Conservation (phyloP, 2,329 filamentous ascomycete species). For the Pestalotiopsis sp. region DNA sequence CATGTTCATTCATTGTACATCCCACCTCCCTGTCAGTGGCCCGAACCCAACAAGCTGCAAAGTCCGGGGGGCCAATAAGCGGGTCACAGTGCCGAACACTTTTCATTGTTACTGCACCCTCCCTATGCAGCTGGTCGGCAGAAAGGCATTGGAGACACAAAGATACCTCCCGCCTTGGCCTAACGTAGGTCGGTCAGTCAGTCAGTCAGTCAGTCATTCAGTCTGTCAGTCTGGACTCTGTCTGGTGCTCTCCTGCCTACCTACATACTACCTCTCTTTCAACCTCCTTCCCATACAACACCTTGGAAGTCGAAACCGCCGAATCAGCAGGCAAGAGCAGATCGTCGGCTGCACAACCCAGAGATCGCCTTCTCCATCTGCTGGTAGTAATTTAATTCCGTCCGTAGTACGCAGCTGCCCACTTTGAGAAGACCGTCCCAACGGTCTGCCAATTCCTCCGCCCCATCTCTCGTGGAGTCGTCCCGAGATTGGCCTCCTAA, state of each 20-base stretch:
- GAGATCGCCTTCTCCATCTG: neutral
- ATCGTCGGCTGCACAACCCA: neutral
- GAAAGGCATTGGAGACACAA: slow-evolving; percentile 11
- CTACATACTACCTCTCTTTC: neutral
- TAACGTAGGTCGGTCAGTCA: neutral
- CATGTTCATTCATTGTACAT: neutral
- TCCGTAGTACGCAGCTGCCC: slow-evolving; percentile 4
- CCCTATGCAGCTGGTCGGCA: slow-evolving; percentile 9
- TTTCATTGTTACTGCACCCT: slow-evolving; percentile 10
- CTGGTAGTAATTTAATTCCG: neutral
- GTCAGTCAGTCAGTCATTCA: no score
- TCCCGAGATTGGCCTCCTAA: slow-evolving; percentile 16
- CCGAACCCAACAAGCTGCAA: neutral
- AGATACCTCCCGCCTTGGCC: slow-evolving; percentile 5
- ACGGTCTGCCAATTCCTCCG: slow-evolving; percentile 10
- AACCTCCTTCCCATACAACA: slow-evolving; percentile 1
- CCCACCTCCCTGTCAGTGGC: neutral
- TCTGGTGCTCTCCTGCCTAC: neutral
- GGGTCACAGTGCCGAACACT: slow-evolving; percentile 6
- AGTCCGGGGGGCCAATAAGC: neutral
- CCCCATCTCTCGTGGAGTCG: slow-evolving; percentile 10
- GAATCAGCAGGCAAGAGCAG: neutral
- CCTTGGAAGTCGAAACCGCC: neutral
- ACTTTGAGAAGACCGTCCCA: neutral
- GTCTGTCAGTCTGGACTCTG: no score